These are phyloP conservation scores for Baeospora myosura DNA, from an alignment of 1,284 basidiomycete genomes.

Conservation along the genomic window DNA sequence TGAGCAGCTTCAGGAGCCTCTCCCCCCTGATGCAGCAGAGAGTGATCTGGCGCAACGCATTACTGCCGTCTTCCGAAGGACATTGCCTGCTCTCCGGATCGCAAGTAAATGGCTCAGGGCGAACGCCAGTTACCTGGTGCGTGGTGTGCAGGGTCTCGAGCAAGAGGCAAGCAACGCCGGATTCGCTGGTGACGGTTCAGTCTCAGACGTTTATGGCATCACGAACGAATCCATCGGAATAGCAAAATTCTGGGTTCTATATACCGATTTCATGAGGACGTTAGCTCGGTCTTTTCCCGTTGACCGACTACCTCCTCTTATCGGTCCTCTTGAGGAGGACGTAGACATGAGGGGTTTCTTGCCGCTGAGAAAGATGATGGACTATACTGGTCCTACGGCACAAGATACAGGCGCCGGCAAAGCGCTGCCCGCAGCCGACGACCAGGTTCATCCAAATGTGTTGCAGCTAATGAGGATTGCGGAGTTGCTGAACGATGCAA, in stretches of 20 bases:
- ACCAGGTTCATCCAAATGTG: constrained; percentile 85
- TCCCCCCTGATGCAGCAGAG: constrained; percentile 45
- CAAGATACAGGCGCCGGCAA: constrained; percentile 10
- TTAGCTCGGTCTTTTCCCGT: constrained; percentile 68
- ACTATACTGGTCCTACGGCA: constrained; percentile 16
- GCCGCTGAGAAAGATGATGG: constrained; percentile 63
- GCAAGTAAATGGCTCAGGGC: constrained; percentile 84
- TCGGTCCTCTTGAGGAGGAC: constrained; percentile 83
- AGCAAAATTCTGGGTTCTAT: constrained; percentile 66
- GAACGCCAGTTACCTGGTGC: constrained; percentile 68
- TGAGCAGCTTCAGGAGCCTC: constrained; percentile 44
- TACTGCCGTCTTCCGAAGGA: constrained; percentile 78
- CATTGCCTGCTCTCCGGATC: constrained; percentile 82
- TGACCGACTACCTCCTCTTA: constrained; percentile 54
- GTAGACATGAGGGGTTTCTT: constrained; percentile 83
- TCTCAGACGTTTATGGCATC: constrained; percentile 21
- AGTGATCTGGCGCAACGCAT: constrained; percentile 74
- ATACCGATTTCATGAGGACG: constrained; percentile 60
- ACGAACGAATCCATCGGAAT: constrained; percentile 7
- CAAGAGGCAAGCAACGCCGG: too few species aligned
- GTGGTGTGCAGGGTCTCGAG: constrained; percentile 17
- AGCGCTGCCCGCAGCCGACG: constrained; percentile 17
- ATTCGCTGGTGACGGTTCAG: constrained; percentile 19
- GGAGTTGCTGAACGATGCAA: constrained; percentile 78
- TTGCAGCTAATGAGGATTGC: constrained; percentile 91